Evolutionary conservation across 768 basidiomycete genomes (phyloP).

Genomic region (Lactarius sanguifluus): DNA sequence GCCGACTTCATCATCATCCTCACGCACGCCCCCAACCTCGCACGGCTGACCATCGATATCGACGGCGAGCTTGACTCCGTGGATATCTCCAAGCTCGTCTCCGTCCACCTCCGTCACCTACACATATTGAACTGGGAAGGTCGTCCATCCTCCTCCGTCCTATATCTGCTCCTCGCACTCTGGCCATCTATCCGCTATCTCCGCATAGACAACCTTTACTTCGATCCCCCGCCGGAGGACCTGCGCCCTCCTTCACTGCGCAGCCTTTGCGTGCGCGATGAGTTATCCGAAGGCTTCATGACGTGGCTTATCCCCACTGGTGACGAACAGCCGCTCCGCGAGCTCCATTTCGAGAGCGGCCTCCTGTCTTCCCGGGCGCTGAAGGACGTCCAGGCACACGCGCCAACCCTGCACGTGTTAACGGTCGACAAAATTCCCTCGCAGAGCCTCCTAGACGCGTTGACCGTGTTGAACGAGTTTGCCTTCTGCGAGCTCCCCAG

Average conservation of each 20-base stretch:
- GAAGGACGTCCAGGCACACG: slow-evolving; percentile 9
- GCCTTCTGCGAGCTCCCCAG: slow-evolving; percentile 16
- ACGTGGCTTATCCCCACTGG: slow-evolving; percentile 14
- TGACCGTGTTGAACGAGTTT: slow-evolving; percentile 18
- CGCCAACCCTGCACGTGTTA: slow-evolving; percentile 15
- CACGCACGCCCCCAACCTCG: slow-evolving; percentile 15
- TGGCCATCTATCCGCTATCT: slow-evolving; percentile 25
- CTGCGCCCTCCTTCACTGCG: slow-evolving; percentile 12
- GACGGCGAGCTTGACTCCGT: slow-evolving; percentile 20
- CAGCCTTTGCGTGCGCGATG: slow-evolving; percentile 17
- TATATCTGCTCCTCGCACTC: slow-evolving; percentile 17
- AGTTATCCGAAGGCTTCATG: slow-evolving; percentile 17
- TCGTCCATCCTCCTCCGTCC: slow-evolving; percentile 19
- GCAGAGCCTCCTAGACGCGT: slow-evolving; percentile 18
- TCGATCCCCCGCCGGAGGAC: slow-evolving; percentile 18
- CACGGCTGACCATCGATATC: slow-evolving; percentile 22
- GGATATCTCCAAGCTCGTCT: slow-evolving; percentile 6
- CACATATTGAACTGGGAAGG: slow-evolving; percentile 26
- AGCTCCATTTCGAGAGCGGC: slow-evolving; percentile 19
- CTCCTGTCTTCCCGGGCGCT: neutral
- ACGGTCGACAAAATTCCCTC: slow-evolving; percentile 20
- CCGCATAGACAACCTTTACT: slow-evolving; percentile 19
- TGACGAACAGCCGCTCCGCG: slow-evolving; percentile 19
- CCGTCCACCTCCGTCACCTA: slow-evolving; percentile 22
- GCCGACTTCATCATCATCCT: slow-evolving; percentile 22